phyloP scores from a whole-genome alignment of 306 rosid species.

The barrel medic (Medicago truncatula) region DNA sequence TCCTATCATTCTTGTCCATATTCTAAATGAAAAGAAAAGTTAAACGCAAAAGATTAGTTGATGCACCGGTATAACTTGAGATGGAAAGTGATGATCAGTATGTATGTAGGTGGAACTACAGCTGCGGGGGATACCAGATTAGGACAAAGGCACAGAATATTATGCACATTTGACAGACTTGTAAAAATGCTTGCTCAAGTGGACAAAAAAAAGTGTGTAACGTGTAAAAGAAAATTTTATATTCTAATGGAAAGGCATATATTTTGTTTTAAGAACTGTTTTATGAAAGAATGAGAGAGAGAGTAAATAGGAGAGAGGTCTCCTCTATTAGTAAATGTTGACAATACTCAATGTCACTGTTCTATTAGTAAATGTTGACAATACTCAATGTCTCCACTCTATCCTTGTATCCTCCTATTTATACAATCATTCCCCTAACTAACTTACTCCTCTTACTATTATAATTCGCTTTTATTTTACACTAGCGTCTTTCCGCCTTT shows the following conservation, averaged over 20 bases:
- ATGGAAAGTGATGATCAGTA: conserved; percentile 31
- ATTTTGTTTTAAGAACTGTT: conserved; percentile 16
- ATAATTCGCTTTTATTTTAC: not conserved
- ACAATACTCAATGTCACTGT: not conserved
- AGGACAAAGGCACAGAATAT: conserved; percentile 20
- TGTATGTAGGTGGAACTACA: conserved; percentile 10
- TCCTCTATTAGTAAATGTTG: conserved; percentile 5
- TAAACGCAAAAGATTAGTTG: conserved; percentile 23
- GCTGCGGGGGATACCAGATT: conserved; percentile 17
- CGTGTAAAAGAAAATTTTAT: conserved; percentile 29
- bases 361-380: not conserved
- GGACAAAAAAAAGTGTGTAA: conserved; percentile 18
- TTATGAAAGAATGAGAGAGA: not conserved
- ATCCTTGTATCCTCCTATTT: conserved; percentile 7
- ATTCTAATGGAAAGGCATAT: conserved; percentile 6
- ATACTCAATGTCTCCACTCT: not conserved
- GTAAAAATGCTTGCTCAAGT: conserved; percentile 24
- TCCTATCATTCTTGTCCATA: conserved; percentile 62
- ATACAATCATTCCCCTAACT: not conserved
- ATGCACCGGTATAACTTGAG: conserved; percentile 27
- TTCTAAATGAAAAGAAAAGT: conserved; percentile 49
- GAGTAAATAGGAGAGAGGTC: not conserved
- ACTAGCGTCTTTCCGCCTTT: too few species aligned
- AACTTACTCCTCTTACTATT: not conserved
- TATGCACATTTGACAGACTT: not conserved